These are phyloP conservation scores for Phytophthora agathidicida DNA, from an alignment of 352 stramenopile species.

Conservation along the genomic window DNA sequence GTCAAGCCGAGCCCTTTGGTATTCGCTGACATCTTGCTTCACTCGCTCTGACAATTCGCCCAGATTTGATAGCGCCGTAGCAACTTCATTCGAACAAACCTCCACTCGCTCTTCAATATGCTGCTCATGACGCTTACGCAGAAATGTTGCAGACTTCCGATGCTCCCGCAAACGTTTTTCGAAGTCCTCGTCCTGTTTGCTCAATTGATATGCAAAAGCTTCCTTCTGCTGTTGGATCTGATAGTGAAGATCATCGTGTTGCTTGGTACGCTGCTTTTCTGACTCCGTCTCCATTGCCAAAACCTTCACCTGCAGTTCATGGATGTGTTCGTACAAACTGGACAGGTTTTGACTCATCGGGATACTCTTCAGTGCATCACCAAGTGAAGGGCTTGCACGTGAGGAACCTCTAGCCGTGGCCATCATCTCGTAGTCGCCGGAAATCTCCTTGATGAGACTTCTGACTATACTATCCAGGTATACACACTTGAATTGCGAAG, in stretches of 20 bases:
- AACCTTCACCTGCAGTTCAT: constrained; percentile 19
- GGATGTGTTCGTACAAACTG: constrained; percentile 19
- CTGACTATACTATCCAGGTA: constrained; percentile 20
- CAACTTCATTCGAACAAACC: constrained; percentile 16
- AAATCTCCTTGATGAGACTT: constrained; percentile 21
- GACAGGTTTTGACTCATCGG: constrained; percentile 8
- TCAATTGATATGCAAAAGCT: constrained; percentile 14
- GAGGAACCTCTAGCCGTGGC: not conserved
- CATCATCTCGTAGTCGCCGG: constrained; percentile 9
- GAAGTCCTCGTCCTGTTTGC: constrained; percentile 15
- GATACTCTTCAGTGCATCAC: not conserved
- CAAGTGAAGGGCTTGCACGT: not conserved
- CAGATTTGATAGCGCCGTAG: constrained; percentile 4
- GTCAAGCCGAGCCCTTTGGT: constrained; percentile 19
- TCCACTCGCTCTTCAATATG: constrained; percentile 15
- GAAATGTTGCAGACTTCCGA: not conserved
- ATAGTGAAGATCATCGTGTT: constrained; percentile 11
- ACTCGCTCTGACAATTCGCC: constrained; percentile 21
- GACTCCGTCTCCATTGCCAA: constrained; percentile 11
- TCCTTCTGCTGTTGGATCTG: constrained; percentile 21
- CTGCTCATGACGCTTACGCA: constrained; percentile 12
- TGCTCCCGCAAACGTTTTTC: constrained; percentile 12
- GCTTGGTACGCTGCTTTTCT: constrained; percentile 3
- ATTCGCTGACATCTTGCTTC: constrained; percentile 20
- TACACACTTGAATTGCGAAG: constrained; percentile 15